Evolutionary conservation across 331 rosid genomes (phyloP).

Genomic region (Rosa hybrid): DNA sequence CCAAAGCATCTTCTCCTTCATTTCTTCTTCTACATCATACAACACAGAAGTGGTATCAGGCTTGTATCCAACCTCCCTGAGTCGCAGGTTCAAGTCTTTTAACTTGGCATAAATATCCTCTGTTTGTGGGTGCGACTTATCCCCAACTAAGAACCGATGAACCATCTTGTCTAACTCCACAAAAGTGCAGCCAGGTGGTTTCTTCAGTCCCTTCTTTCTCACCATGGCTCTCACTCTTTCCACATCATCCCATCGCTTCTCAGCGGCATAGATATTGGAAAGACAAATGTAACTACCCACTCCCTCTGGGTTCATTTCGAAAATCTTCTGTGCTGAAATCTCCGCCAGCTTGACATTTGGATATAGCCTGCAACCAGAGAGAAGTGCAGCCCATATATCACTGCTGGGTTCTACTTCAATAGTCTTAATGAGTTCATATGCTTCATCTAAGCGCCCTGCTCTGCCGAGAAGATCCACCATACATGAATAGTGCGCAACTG

Average conservation of each 20-base stretch:
- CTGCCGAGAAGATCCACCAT: constrained; percentile 36
- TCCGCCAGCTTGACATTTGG: constrained; percentile 44
- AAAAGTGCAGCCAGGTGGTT: constrained; percentile 44
- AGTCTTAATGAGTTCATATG: constrained; percentile 28
- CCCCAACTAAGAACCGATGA: constrained; percentile 57
- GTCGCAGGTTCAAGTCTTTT: constrained; percentile 29
- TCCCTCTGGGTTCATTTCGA: constrained; percentile 47
- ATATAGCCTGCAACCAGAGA: constrained; percentile 54
- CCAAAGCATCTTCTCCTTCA: constrained; percentile 69
- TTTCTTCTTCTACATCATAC: constrained; percentile 54
- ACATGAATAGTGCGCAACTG: constrained; percentile 31
- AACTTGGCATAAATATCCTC: constrained; percentile 42
- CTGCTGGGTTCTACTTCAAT: constrained; percentile 21
- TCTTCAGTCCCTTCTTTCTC: constrained; percentile 43
- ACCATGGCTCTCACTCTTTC: constrained; percentile 52
- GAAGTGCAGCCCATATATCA: constrained; percentile 53
- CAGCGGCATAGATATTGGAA: constrained; percentile 62
- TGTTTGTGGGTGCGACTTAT: constrained; percentile 47
- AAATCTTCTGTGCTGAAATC: constrained; percentile 47
- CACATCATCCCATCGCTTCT: constrained; percentile 58
- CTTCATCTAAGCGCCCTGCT: constrained; percentile 30
- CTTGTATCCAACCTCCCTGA: constrained; percentile 42
- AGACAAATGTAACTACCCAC: constrained; percentile 61
- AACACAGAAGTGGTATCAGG: constrained; percentile 61
- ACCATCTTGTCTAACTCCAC: constrained; percentile 55